Percentiles rank a stretch among this genome's conserved stretches.
phyloP scores from a whole-genome alignment of 306 rosid species.

The Psophocarpus tetragonolobus region DNA sequence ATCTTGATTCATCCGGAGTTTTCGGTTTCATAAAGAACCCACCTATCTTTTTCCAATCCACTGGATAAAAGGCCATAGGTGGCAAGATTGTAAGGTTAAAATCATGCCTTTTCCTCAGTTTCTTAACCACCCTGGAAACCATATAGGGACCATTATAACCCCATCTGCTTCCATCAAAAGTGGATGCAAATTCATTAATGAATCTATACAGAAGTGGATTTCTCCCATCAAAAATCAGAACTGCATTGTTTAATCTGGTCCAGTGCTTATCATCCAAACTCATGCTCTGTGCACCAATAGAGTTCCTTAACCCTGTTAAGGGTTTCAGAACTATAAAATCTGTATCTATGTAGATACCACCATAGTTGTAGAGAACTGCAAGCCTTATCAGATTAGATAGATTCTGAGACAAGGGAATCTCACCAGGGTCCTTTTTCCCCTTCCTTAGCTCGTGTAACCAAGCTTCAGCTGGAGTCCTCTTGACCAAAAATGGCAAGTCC shows the following conservation, averaged over 20 bases:
- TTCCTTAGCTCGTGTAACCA: conserved; percentile 59
- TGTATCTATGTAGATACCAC: conserved; percentile 67
- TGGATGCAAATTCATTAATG: conserved; percentile 60
- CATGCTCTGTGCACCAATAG: conserved; percentile 66
- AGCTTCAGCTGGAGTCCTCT: conserved; percentile 56
- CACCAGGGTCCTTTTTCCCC: conserved; percentile 72
- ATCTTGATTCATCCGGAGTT: conserved; percentile 33
- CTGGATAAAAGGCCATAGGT: conserved; percentile 60
- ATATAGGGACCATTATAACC: conserved; percentile 74
- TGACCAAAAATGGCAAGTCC: conserved; percentile 65
- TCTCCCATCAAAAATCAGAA: conserved; percentile 57
- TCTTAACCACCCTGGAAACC: conserved; percentile 62
- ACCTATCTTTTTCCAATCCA: conserved; percentile 55
- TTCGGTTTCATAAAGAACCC: conserved; percentile 48
- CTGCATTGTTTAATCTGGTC: conserved; percentile 73
- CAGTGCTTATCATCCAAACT: conserved; percentile 44
- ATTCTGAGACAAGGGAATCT: conserved; percentile 67
- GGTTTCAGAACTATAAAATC: conserved; percentile 62
- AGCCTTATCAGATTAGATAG: conserved; percentile 68
- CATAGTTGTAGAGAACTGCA: conserved; percentile 61
- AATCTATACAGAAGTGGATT: conserved; percentile 64
- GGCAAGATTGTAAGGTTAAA: conserved; percentile 49
- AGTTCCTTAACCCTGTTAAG: conserved; percentile 51
- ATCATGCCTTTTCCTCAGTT: conserved; percentile 31
- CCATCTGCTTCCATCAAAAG: conserved; percentile 72